Percentiles rank a stretch among this genome's conserved stretches.
phyloP scores from a whole-genome alignment of 177 flowering plant genomes.

The Vitis hybrid region DNA sequence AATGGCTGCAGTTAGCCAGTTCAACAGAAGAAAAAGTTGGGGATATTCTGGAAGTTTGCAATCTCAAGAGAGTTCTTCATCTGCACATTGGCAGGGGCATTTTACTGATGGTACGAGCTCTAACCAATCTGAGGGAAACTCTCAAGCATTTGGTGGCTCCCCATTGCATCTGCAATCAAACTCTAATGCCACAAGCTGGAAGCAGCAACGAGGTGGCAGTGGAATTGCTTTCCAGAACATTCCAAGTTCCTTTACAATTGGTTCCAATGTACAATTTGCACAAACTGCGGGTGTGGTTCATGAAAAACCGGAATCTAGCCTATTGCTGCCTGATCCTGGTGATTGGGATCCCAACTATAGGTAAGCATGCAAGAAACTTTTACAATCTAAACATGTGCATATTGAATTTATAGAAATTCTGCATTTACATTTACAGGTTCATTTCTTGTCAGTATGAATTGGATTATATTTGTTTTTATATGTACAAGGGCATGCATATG shows the following conservation, averaged over 20 bases:
- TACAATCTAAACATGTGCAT: not conserved
- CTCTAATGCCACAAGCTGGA: conserved; percentile 43
- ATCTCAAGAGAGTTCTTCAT: conserved; percentile 63
- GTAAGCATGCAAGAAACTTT: conserved; percentile 28
- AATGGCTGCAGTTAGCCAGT: conserved; percentile 56
- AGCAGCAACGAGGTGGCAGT: conserved; percentile 52
- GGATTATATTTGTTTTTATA: not conserved
- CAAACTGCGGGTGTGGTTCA: conserved; percentile 31
- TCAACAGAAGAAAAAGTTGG: conserved; percentile 74
- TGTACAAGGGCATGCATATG: not conserved
- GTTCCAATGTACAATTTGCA: conserved; percentile 24
- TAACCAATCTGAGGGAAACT: conserved; percentile 55
- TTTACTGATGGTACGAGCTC: conserved; percentile 35
- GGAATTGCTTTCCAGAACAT: conserved; percentile 27
- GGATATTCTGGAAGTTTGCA: conserved; percentile 60
- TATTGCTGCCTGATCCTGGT: conserved; percentile 81
- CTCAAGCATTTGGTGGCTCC: conserved; percentile 47
- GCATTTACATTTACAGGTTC: too few relatives aligned
- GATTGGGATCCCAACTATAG: conserved; percentile 99
- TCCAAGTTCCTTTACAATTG: conserved; percentile 26
- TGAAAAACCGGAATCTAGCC: conserved; percentile 57
- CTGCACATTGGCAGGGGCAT: conserved; percentile 62
- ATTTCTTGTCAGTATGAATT: not conserved
- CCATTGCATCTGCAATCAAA: conserved; percentile 48
- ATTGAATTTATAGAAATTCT: not conserved